Conservation (phyloP, 1,284 basidiomycete species). For the Cryptococcus sp. region DNA sequence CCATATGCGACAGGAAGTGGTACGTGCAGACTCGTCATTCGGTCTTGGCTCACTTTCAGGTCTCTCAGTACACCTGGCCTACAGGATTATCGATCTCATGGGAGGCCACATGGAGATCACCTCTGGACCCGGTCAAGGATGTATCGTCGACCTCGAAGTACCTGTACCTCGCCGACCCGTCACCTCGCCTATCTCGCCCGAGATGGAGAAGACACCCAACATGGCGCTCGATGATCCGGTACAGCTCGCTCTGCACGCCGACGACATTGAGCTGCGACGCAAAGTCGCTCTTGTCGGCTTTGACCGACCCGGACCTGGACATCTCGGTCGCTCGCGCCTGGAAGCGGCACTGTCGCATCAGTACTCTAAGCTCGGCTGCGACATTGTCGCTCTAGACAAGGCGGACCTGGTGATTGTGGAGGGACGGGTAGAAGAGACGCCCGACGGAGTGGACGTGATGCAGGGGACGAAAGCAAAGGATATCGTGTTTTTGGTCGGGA, state of each 20-base stretch:
- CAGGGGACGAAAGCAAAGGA: constrained; percentile 18
- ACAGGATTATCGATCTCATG: constrained; percentile 41
- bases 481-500: constrained; percentile 27
- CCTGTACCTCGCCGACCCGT: constrained; percentile 24
- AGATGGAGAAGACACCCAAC: constrained; percentile 1
- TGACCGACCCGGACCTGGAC: constrained; percentile 4
- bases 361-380: constrained; percentile 27
- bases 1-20: constrained; percentile 38
- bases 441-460: constrained; percentile 11
- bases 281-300: constrained; percentile 35
- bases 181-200: constrained; percentile 9
- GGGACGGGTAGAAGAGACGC: constrained; percentile 23
- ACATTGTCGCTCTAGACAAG: constrained; percentile 21
- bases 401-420: constrained; percentile 36
- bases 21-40: constrained; percentile 1
- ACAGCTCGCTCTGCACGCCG: constrained; percentile 14
- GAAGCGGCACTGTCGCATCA: constrained; percentile 25
- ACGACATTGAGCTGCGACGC: constrained; percentile 11
- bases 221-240: constrained; percentile 8
- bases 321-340: constrained; percentile 12
- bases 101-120: constrained; percentile 42
- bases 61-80: constrained; percentile 40
- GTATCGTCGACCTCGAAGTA: constrained; percentile 38
- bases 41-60: constrained; percentile 9
- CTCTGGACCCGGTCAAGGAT: constrained; percentile 35